These are phyloP conservation scores for Phaeosphaeriaceae sp. DNA, from an alignment of 2,329 filamentous ascomycete genomes.

Conservation along the genomic window DNA sequence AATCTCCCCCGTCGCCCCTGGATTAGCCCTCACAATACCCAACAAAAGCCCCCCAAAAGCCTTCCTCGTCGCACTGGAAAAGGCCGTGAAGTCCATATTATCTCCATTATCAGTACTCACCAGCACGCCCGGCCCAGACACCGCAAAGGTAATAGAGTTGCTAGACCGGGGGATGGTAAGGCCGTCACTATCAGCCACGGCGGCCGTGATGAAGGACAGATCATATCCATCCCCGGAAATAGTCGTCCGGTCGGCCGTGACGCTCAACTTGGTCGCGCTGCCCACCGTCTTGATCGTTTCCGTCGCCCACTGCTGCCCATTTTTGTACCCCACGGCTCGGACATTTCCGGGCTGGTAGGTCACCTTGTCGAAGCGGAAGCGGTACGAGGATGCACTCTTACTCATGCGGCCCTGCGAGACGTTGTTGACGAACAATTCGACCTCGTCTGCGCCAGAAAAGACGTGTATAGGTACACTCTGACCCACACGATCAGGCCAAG, in stretches of 20 bases:
- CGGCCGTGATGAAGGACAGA: slow-evolving; percentile 55
- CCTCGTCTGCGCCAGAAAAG: slow-evolving; percentile 59
- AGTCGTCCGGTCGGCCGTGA: slow-evolving; percentile 50
- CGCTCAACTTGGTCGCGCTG: slow-evolving; percentile 43
- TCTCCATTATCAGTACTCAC: slow-evolving; percentile 35
- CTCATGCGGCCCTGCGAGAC: slow-evolving; percentile 52
- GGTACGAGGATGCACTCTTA: slow-evolving; percentile 50
- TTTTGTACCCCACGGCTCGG: slow-evolving; percentile 57
- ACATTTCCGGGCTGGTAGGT: slow-evolving; percentile 57
- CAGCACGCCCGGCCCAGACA: slow-evolving; percentile 53
- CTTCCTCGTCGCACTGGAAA: slow-evolving; percentile 27
- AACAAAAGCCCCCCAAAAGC: slow-evolving; percentile 35
- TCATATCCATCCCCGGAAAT: slow-evolving; percentile 54
- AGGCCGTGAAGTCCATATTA: slow-evolving; percentile 31
- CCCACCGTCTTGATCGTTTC: slow-evolving; percentile 54
- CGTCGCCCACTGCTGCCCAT: slow-evolving; percentile 56
- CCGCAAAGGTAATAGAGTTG: slow-evolving; percentile 53
- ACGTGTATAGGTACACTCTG: slow-evolving; percentile 62
- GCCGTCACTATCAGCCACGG: slow-evolving; percentile 54
- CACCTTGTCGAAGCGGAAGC: slow-evolving; percentile 62
- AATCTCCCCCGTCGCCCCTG: slow-evolving; percentile 15
- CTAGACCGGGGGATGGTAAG: slow-evolving; percentile 53
- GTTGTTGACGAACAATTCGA: slow-evolving; percentile 62
- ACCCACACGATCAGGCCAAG: slow-evolving; percentile 57
- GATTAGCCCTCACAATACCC: slow-evolving; percentile 29